phyloP scores from a whole-genome alignment of 441 rosid species.

The Monsonia emarginata region DNA sequence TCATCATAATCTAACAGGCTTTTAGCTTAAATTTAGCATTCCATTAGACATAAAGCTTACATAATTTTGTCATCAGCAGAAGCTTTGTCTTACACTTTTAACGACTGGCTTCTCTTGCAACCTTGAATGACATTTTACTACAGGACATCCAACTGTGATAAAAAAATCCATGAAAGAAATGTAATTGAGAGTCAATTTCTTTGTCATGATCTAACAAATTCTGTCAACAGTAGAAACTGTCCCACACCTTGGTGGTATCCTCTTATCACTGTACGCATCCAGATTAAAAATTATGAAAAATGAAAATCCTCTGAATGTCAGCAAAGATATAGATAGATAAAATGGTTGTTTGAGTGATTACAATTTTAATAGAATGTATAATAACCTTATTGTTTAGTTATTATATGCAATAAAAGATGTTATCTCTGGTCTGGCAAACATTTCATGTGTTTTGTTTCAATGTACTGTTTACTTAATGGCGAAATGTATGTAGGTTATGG shows the following conservation, averaged over 20 bases:
- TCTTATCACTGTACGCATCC: not conserved
- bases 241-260: too few relatives aligned
- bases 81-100: not conserved
- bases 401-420: too few relatives aligned
- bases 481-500: constrained; percentile 37
- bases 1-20: not conserved
- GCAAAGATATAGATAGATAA: too few relatives aligned
- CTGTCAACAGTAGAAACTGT: too few relatives aligned
- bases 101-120: not conserved
- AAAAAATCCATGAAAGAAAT: too few relatives aligned
- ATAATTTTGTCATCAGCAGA: not conserved
- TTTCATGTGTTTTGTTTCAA: not conserved
- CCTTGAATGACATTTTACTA: not conserved
- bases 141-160: not conserved
- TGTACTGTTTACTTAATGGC: not conserved
- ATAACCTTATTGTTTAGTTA: too few relatives aligned
- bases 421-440: not conserved
- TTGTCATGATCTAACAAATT: not conserved
- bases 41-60: not conserved
- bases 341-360: too few relatives aligned
- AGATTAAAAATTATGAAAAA: too few relatives aligned
- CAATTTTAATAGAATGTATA: too few relatives aligned
- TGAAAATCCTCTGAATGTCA: too few relatives aligned
- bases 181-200: not conserved
- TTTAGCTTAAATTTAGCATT: not conserved